Conservation (phyloP, 208 protist genomes). For the Acanthamoeba healyi region DNA sequence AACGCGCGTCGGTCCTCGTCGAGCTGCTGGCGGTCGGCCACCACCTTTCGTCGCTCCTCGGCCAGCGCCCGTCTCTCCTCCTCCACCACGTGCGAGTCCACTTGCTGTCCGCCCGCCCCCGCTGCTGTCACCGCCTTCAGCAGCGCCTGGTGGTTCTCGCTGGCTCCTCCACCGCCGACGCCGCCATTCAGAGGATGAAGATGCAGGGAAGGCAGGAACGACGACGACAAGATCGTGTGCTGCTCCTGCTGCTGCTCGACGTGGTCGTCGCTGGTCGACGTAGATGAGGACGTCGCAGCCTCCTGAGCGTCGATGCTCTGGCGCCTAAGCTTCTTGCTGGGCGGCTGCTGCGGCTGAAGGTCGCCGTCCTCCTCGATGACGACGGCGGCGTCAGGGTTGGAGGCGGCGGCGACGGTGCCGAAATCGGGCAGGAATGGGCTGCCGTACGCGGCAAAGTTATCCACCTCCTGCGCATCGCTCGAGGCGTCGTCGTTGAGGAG, state of each 20-base stretch:
- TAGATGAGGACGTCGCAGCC: neutral
- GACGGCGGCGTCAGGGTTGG: neutral
- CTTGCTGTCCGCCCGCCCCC: neutral
- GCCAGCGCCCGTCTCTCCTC: neutral
- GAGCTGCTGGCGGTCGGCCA: constrained; percentile 31
- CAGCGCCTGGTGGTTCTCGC: neutral
- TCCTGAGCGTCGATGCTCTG: neutral
- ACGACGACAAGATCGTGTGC: no score
- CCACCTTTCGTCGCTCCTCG: constrained; percentile 37
- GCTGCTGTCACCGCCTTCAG: neutral
- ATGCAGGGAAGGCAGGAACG: constrained; percentile 30
- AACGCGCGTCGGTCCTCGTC: constrained; percentile 12
- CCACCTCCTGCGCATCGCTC: neutral
- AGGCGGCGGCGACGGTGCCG: neutral
- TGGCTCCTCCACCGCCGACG: neutral
- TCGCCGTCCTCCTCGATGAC: neutral
- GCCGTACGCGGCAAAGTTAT: neutral
- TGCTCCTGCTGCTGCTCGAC: neutral
- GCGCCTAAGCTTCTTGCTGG: constrained; percentile 2
- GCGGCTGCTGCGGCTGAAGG: neutral
- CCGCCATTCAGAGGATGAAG: neutral
- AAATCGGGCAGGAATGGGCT: neutral
- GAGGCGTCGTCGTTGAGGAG: constrained; percentile 47
- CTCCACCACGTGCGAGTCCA: neutral
- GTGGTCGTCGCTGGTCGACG: neutral